These are phyloP conservation scores for Saururus chinensis DNA, from an alignment of 164 flowering plant genomes.

Conservation along the genomic window DNA sequence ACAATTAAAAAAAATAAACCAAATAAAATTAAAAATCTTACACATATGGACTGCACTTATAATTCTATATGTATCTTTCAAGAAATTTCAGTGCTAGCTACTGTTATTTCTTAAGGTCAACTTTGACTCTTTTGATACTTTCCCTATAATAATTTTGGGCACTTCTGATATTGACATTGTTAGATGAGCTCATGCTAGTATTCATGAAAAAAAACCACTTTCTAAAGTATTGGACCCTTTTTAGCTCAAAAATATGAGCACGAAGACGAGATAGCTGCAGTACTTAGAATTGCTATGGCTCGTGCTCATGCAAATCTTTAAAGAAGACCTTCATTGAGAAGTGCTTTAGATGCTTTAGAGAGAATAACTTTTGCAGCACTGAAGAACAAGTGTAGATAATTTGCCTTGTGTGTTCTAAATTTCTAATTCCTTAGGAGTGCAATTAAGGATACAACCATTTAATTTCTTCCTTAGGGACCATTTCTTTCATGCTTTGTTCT, in stretches of 20 bases:
- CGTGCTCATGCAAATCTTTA: slow-evolving; percentile 72
- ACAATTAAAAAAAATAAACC: no score
- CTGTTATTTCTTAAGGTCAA: not conserved
- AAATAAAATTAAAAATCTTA: no score
- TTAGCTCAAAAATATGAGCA: slow-evolving; percentile 49
- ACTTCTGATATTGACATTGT: slow-evolving; percentile 75
- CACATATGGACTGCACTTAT: no score
- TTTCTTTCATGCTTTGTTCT: no score
- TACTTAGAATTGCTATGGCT: slow-evolving; percentile 73
- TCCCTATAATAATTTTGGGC: slow-evolving; percentile 51
- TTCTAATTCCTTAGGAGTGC: no score
- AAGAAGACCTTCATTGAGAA: slow-evolving; percentile 78
- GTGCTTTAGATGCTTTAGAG: slow-evolving; percentile 47
- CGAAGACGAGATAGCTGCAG: slow-evolving; percentile 73
- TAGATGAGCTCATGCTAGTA: slow-evolving; percentile 69
- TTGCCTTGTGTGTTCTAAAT: no score
- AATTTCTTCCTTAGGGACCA: no score
- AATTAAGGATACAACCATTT: no score
- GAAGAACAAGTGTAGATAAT: not conserved
- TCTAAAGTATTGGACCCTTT: slow-evolving; percentile 56
- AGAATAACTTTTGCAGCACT: slow-evolving; percentile 16
- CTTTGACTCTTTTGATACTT: not conserved
- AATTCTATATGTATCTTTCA: no score
- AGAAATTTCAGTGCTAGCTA: not conserved
- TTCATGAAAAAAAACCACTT: slow-evolving; percentile 82